phyloP scores from a whole-genome alignment of 352 stramenopile genomes.

The Sclerospora graminicola region DNA sequence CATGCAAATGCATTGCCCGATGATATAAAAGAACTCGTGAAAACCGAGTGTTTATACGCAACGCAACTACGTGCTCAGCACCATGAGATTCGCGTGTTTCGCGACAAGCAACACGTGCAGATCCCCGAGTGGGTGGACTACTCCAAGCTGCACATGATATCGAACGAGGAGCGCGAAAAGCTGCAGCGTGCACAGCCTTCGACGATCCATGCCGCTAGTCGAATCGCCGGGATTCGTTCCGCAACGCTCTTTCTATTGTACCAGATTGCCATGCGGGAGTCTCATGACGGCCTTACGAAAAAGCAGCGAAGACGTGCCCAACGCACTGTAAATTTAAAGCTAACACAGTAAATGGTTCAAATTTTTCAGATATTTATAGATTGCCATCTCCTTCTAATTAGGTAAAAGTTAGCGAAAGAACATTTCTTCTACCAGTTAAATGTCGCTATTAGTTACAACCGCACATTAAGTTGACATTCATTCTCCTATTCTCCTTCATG shows the following conservation, averaged over 20 bases:
- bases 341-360: no score
- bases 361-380: no score
- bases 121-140: conserved; percentile 94
- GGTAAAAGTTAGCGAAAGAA: no score
- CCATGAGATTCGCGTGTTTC: conserved; percentile 94
- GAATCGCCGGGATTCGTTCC: conserved; percentile 88
- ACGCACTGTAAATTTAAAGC: neutral
- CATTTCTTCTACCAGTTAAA: no score
- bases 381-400: no score
- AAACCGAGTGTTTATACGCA: conserved; percentile 89
- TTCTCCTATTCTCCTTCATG: no score
- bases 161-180: conserved; percentile 94
- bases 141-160: conserved; percentile 89
- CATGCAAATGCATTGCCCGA: conserved; percentile 38
- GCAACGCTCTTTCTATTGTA: conserved; percentile 68
- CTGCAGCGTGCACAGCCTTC: conserved; percentile 69
- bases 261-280: conserved; percentile 52
- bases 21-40: conserved; percentile 43
- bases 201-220: conserved; percentile 92
- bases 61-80: conserved; percentile 90
- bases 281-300: conserved; percentile 13
- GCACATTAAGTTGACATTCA: conserved; percentile 6
- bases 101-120: conserved; percentile 87
- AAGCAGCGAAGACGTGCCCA: conserved; percentile 20
- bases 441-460: no score